Evolutionary conservation across 495 filamentous ascomycete genomes (phyloP), one percentile per base, ranked within the genome.

Genomic region (Amphirosellinia nigrospora): DNA sequence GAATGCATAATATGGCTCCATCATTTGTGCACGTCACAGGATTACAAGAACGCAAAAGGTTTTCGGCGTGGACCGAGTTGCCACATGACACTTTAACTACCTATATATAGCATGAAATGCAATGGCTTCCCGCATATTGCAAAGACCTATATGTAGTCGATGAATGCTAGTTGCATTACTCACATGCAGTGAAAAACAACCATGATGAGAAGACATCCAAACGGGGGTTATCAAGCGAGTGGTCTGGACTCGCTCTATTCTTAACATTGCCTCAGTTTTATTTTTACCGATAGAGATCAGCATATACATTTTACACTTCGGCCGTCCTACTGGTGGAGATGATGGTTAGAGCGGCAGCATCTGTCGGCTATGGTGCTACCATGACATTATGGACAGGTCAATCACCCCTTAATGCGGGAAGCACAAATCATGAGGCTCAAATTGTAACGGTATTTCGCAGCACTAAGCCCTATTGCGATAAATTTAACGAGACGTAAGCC

Each of bases 401-500:
- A 36, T 21, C 34, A 58, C 50, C 10, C 30, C 34, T 39, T 61
- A 13, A 21, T 61, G 53, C 66, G 41, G 45, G 41, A 61, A 34
- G 53, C 43, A 32, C 55, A 46, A 38, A 65, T 71, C 36, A 69
- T 59, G 58, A 59, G 53, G 64, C 60, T 70, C 65, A 43, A 48
- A 52, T 68, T 56, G 39, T 50, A 69, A 45, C 63, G 59, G 66
- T 41, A 45, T 61, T 39, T 45, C 70, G 68, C 69, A 50, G 70
- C 81, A 73, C 83, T 84, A 85, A 82, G 81, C 81, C 81, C 72
- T 80, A 78, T 77, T 78, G 62, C 73, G 82, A 77, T 69, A 83
- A 74, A 74, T 81, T 85, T 82, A 74, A 81, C 82, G 82, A 85
- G 67, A 72, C 64, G 55, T 64, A 52, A 66, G 69, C 58, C 48